Evolutionary conservation across 2,329 filamentous ascomycete species (phyloP).

Genomic region (Falciphora oryzae): DNA sequence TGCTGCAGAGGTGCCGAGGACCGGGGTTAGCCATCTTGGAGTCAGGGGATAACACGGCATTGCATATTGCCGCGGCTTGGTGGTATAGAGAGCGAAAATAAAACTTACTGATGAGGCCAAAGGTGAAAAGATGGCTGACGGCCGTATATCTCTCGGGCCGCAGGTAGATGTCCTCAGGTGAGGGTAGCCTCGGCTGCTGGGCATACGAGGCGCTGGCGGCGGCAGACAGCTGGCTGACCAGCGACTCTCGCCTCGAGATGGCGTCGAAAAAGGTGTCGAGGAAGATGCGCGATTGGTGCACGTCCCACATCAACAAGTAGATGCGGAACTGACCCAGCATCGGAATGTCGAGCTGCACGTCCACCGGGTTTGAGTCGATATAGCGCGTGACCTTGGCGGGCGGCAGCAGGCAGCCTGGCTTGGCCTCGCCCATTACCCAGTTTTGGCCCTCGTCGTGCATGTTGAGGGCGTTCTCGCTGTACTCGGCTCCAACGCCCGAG

Average conservation of each 20-base stretch:
- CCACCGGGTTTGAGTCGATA: constrained; percentile 71
- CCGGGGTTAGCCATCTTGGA: neutral
- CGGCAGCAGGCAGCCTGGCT: constrained; percentile 51
- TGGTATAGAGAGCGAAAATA: constrained; percentile 13
- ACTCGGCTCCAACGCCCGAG: constrained; percentile 58
- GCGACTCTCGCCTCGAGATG: constrained; percentile 44
- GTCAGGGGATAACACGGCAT: neutral
- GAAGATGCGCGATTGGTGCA: constrained; percentile 50
- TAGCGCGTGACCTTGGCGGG: constrained; percentile 69
- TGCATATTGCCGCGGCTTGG: constrained; percentile 21
- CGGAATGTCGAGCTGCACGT: constrained; percentile 72
- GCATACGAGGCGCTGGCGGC: constrained; percentile 58
- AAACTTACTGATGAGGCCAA: constrained; percentile 57
- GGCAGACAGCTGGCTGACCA: constrained; percentile 54
- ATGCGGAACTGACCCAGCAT: constrained; percentile 72
- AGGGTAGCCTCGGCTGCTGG: constrained; percentile 48
- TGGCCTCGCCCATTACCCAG: constrained; percentile 41
- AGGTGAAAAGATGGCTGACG: constrained; percentile 64
- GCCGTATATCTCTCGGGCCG: constrained; percentile 64
- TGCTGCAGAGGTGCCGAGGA: constrained; percentile 27
- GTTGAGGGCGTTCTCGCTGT: constrained; percentile 46
- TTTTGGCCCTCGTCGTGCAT: constrained; percentile 31
- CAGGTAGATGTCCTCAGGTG: constrained; percentile 59
- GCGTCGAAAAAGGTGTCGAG: constrained; percentile 52
- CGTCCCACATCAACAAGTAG: constrained; percentile 63